Conservation (phyloP, 2,329 filamentous ascomycete genomes). For the Colletotrichum sp. region DNA sequence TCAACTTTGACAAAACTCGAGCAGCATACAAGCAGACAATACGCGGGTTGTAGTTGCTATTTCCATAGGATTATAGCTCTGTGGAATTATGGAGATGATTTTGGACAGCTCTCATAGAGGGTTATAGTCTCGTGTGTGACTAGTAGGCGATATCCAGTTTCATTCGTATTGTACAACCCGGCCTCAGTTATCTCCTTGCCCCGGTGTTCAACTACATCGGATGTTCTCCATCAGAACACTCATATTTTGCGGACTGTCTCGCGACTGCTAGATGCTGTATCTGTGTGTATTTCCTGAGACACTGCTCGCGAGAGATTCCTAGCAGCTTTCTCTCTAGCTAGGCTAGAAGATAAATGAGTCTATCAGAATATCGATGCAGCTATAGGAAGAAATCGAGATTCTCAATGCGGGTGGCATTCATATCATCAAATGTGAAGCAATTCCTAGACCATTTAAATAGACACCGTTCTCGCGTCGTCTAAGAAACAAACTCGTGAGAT, state of each 20-base stretch:
- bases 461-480: too few relatives aligned
- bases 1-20: rapidly evolving
- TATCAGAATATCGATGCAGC: too few relatives aligned
- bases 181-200: rapidly evolving
- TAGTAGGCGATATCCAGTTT: background rate
- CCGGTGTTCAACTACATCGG: background rate
- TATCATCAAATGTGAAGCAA: too few relatives aligned
- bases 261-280: rapidly evolving
- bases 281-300: too few relatives aligned
- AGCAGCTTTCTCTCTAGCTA: background rate
- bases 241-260: background rate
- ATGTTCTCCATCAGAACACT: background rate
- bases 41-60: rapidly evolving
- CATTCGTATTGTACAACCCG: background rate
- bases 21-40: rapidly evolving
- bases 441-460: too few relatives aligned
- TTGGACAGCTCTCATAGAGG: background rate
- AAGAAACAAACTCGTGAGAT: too few relatives aligned
- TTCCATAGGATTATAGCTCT: background rate
- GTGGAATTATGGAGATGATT: background rate
- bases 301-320: background rate
- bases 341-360: too few relatives aligned
- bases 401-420: too few relatives aligned
- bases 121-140: background rate
- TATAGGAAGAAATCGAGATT: too few relatives aligned